Conservation (phyloP, 2,329 filamentous ascomycete genomes). For the Periconia sp. region DNA sequence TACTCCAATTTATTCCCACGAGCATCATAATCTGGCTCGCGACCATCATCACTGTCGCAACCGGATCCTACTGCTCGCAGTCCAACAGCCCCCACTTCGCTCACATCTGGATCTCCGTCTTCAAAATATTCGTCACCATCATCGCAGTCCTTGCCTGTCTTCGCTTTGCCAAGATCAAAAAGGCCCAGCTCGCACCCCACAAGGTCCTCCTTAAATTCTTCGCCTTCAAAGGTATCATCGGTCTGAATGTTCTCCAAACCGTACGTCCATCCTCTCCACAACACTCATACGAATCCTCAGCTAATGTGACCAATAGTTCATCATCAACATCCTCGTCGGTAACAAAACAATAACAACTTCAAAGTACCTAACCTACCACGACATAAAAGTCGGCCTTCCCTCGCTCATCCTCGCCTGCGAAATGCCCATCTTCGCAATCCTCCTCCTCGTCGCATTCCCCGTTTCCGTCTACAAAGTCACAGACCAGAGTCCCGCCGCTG, state of each 20-base stretch:
- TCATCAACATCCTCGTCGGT: constrained; percentile 36
- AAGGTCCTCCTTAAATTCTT: constrained; percentile 36
- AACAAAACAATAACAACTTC: constrained; percentile 25
- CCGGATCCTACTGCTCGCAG: constrained; percentile 33
- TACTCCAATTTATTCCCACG: constrained; percentile 39
- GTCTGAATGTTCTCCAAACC: constrained; percentile 34
- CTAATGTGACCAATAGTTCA: constrained; percentile 21
- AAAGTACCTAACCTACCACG: constrained; percentile 36
- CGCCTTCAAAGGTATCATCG: constrained; percentile 41
- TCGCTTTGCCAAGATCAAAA: constrained; percentile 30
- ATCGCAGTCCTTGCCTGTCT: constrained; percentile 29
- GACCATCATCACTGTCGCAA: constrained; percentile 27
- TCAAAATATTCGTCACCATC: constrained; percentile 25
- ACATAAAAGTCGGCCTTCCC: constrained; percentile 33
- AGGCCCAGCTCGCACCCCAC: constrained; percentile 27
- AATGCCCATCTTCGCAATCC: constrained; percentile 39
- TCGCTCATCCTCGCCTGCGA: constrained; percentile 37
- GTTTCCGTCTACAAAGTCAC: constrained; percentile 20
- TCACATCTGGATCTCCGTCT: constrained; percentile 36
- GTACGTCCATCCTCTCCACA: constrained; percentile 18
- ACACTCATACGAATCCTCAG: not conserved
- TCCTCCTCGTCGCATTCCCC: constrained; percentile 33
- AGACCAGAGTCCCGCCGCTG: constrained; percentile 17
- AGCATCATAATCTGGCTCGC: constrained; percentile 37
- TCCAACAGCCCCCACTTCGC: constrained; percentile 37